phyloP scores from a whole-genome alignment of 2,329 filamentous ascomycete genomes.

The Penicillium sp. region DNA sequence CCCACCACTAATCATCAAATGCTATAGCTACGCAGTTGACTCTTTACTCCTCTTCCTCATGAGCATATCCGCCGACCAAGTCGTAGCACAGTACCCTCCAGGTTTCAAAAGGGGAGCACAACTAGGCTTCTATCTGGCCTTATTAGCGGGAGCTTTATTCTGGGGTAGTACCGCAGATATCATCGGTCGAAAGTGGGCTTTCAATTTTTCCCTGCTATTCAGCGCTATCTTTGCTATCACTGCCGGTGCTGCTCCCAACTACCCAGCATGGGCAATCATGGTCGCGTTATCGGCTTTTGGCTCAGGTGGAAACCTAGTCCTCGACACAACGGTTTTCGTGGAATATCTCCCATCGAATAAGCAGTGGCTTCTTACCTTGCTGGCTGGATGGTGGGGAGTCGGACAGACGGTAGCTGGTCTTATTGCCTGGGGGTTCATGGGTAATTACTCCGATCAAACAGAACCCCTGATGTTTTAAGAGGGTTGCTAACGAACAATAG shows the following conservation, averaged over 20 bases:
- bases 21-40: conserved; percentile 14
- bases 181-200: conserved; percentile 19
- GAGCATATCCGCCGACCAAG: conserved; percentile 18
- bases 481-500: not conserved
- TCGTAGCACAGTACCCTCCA: conserved; percentile 14
- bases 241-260: conserved; percentile 14
- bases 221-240: conserved; percentile 18
- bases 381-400: conserved; percentile 20
- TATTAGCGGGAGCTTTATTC: conserved; percentile 15
- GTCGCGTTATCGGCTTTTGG: conserved; percentile 18
- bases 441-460: not conserved
- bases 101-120: conserved; percentile 13
- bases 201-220: conserved; percentile 18
- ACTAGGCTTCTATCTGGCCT: conserved; percentile 15
- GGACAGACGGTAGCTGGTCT: conserved; percentile 17
- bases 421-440: conserved; percentile 17
- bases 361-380: conserved; percentile 18
- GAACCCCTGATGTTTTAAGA: not conserved
- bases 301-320: conserved; percentile 17
- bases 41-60: conserved; percentile 15
- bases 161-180: conserved; percentile 19
- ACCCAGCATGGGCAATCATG: conserved; percentile 11
- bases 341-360: conserved; percentile 18
- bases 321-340: conserved; percentile 18
- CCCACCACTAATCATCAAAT: not conserved